These are phyloP conservation scores for Stereocaulon alpinum DNA, from an alignment of 495 filamentous ascomycete species.

Conservation along the genomic window DNA sequence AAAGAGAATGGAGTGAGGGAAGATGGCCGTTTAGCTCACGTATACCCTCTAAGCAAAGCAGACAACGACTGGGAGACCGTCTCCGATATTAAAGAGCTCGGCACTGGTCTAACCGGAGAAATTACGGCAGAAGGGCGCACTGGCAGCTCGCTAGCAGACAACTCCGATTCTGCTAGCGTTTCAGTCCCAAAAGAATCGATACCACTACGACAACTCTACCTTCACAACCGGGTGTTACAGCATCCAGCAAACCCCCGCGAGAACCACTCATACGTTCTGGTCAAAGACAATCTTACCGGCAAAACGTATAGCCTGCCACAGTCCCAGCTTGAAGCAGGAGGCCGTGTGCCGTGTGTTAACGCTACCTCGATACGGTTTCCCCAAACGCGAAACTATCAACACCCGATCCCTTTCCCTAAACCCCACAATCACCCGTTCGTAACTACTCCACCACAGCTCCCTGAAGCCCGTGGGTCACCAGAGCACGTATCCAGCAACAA, in stretches of 20 bases:
- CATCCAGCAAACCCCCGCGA: slow-evolving; percentile 18
- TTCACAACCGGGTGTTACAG: neutral
- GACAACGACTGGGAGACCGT: slow-evolving; percentile 19
- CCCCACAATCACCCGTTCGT: slow-evolving; percentile 26
- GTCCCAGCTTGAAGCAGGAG: slow-evolving; percentile 14
- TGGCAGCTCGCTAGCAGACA: slow-evolving; percentile 17
- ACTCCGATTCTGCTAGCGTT: slow-evolving; percentile 13
- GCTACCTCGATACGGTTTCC: neutral
- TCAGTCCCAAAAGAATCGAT: slow-evolving; percentile 4
- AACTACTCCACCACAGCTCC: slow-evolving; percentile 15
- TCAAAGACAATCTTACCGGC: slow-evolving; percentile 17
- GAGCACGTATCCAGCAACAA: neutral
- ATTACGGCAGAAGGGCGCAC: neutral
- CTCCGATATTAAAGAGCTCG: slow-evolving; percentile 8
- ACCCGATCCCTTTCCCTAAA: slow-evolving; percentile 22
- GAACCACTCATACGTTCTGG: slow-evolving; percentile 15
- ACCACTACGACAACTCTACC: neutral
- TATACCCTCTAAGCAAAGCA: neutral
- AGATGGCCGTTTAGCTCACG: slow-evolving; percentile 6
- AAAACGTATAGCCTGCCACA: slow-evolving; percentile 16
- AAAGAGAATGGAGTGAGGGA: slow-evolving; percentile 4
- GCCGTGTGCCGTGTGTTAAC: slow-evolving; percentile 18
- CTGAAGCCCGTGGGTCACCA: neutral
- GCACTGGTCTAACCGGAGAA: neutral
- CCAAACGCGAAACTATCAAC: slow-evolving; percentile 16